Evolutionary conservation across 106 monocot species (phyloP), one percentile per base, ranked within the genome.

Genomic region (Acorus gramineus): DNA sequence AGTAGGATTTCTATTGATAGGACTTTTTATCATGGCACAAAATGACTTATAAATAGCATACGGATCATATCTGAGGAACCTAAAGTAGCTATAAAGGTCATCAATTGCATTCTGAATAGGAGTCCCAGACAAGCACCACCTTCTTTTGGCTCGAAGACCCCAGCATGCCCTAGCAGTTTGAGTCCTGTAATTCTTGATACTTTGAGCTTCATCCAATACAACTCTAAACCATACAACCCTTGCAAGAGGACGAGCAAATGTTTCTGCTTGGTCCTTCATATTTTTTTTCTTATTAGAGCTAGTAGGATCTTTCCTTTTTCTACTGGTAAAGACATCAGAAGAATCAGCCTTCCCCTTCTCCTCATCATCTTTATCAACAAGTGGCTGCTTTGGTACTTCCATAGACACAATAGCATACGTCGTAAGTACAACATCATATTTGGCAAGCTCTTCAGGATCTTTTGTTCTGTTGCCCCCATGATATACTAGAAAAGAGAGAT

Each of bases 61-160:
- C 46, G 90, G 90, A 44, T 96, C 96, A 71, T 85, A 91, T 77
- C 78, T 87, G 59, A 96, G 85, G 62, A 96, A 96, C 71, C 87
- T 71, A 62, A 96, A 96, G 77, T 96, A 96, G 77, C 90, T 90
- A 61, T 85, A 96, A 42, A 96, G 82, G 80, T 96, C 96, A 74
- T 96, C 96, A 62, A 96, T 66, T 53, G 96, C 82, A 85, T 96
- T 96, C 65, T 96, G 96, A 47, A 96, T 90, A 11, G 96, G 96
- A 4, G 90, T 91, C 8, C 96, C 96, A 70, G 89, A 89, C 49
- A 95, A 76, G 65, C 95, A 95, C 95, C 95, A 95, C 63, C 90
- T 84, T 76, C 95, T 87, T 72, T 96, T 96, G 60, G 96, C 96
- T 51, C 90, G 84, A 49, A 96, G 70, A 49, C 90, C 86, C 82